Evolutionary conservation across 352 stramenopile species (phyloP).

Genomic region (Pythium chondricola): DNA sequence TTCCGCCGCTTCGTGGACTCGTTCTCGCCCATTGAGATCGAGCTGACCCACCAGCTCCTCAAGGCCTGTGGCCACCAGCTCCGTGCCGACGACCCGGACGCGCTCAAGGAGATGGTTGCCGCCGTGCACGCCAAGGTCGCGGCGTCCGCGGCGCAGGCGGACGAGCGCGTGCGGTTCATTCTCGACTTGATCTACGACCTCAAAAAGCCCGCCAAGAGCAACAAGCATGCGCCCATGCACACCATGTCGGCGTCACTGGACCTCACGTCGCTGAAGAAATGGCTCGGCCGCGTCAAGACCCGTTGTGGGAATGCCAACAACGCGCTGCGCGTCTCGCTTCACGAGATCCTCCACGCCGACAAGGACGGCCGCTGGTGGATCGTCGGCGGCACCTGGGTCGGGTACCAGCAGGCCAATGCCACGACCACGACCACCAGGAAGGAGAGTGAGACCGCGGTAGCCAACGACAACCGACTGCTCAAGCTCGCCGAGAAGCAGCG

Average conservation of each 20-base stretch:
- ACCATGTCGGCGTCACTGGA: conserved; percentile 44
- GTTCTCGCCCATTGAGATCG: conserved; percentile 74
- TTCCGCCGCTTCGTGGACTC: conserved; percentile 76
- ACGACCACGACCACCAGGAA: conserved; percentile 10
- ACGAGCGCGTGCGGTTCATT: conserved; percentile 84
- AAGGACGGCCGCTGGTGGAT: conserved; percentile 95
- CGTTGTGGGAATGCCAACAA: conserved; percentile 74
- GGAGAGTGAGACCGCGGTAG: conserved; percentile 1
- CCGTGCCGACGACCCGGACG: conserved; percentile 73
- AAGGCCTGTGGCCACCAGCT: conserved; percentile 78
- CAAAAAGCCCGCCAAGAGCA: conserved; percentile 94
- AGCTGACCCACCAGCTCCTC: conserved; percentile 84
- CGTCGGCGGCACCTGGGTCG: conserved; percentile 93
- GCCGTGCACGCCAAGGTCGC: conserved; percentile 74
- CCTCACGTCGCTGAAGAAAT: conserved; percentile 86
- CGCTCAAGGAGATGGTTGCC: conserved; percentile 83
- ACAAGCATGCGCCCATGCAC: conserved; percentile 40
- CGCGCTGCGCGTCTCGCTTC: conserved; percentile 61
- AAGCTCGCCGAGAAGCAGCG: conserved; percentile 92
- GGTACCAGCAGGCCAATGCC: conserved; percentile 39
- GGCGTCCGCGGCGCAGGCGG: conserved; percentile 21
- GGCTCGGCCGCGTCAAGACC: conserved; percentile 93
- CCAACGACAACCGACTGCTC: conserved; percentile 69
- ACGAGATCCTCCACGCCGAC: conserved; percentile 70
- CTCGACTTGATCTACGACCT: conserved; percentile 95